These are phyloP conservation scores for Kwoniella heveanensis DNA, from an alignment of 768 basidiomycete species.

Conservation along the genomic window DNA sequence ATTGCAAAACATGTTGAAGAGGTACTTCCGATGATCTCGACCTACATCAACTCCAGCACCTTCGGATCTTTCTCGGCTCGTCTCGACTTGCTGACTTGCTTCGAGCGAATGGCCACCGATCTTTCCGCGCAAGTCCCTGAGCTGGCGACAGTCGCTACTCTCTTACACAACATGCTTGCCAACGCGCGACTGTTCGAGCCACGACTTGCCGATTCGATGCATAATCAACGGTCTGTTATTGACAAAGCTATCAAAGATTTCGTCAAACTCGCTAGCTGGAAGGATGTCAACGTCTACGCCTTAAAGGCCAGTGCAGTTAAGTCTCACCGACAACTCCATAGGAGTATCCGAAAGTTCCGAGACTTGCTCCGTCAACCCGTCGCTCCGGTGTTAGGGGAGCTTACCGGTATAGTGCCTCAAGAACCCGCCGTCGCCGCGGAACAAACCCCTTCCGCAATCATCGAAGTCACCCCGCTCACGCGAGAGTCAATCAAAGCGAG, in stretches of 20 bases:
- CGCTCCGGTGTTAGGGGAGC: slow-evolving; percentile 38
- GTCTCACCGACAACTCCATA: slow-evolving; percentile 89
- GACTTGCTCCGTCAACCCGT: slow-evolving; percentile 77
- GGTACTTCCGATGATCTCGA: slow-evolving; percentile 75
- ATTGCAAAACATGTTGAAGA: slow-evolving; percentile 63
- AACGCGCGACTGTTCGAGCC: slow-evolving; percentile 69
- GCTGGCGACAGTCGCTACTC: slow-evolving; percentile 62
- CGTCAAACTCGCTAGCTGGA: slow-evolving; percentile 97
- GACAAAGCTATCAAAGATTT: slow-evolving; percentile 81
- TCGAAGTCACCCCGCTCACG: slow-evolving; percentile 10
- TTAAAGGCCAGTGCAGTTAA: slow-evolving; percentile 85
- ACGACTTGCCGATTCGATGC: slow-evolving; percentile 61
- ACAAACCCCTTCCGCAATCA: background rate
- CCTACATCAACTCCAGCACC: slow-evolving; percentile 73
- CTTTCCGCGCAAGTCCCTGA: slow-evolving; percentile 50
- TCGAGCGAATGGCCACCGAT: slow-evolving; percentile 61
- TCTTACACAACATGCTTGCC: slow-evolving; percentile 66
- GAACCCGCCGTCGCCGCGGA: slow-evolving; percentile 24
- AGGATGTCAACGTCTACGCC: slow-evolving; percentile 91
- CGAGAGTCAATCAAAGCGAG: slow-evolving; percentile 1
- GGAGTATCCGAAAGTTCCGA: slow-evolving; percentile 87
- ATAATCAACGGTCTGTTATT: slow-evolving; percentile 63
- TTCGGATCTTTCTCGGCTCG: slow-evolving; percentile 79
- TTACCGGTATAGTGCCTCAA: slow-evolving; percentile 28
- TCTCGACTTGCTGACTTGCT: slow-evolving; percentile 69